phyloP scores from a whole-genome alignment of 176 grass and related monocot species.

The Microstegium vimineum region DNA sequence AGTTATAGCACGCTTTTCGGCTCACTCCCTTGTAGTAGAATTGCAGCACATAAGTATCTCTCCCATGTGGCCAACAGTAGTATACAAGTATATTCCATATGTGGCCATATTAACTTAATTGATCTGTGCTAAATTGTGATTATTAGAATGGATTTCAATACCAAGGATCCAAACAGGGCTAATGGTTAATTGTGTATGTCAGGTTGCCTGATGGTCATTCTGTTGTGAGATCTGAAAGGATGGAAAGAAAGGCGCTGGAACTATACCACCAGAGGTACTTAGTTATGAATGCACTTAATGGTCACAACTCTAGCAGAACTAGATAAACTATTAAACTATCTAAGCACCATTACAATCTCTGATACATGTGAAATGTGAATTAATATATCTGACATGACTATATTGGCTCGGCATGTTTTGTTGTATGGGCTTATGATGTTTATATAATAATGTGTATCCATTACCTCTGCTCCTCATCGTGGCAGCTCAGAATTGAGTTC shows the following conservation, averaged over 20 bases:
- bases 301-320: neutral
- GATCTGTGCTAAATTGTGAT: neutral
- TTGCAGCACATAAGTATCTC: neutral
- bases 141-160: neutral
- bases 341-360: neutral
- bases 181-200: conserved; percentile 33
- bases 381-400: conserved; percentile 8
- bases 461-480: neutral
- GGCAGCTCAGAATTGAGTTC: neutral
- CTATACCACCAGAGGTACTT: conserved; percentile 72
- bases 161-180: neutral
- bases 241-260: conserved; percentile 72
- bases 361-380: neutral
- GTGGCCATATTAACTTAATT: neutral
- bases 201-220: conserved; percentile 68
- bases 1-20: neutral
- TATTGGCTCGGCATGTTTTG: neutral
- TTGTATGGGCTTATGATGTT: neutral
- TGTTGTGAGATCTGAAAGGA: conserved; percentile 87
- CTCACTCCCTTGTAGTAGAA: neutral
- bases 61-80: neutral
- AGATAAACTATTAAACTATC: conserved; percentile 16
- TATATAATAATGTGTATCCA: neutral
- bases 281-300: conserved; percentile 7
- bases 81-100: neutral